These are phyloP conservation scores for Ascochyta fabae DNA, from an alignment of 2,329 filamentous ascomycete genomes.

Conservation along the genomic window DNA sequence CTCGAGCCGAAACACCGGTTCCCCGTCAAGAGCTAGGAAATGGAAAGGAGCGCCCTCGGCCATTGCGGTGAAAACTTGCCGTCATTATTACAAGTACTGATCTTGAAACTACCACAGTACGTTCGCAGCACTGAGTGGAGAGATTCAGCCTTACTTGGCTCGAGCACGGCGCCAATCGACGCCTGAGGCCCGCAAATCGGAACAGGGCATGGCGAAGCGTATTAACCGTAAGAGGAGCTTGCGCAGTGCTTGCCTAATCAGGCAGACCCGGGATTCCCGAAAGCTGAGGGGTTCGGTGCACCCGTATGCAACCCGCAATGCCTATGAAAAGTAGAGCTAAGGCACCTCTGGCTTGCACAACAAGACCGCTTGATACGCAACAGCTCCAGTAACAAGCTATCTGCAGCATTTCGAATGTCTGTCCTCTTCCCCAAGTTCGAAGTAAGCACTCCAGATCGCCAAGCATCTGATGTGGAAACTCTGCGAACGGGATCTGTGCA, in stretches of 20 bases:
- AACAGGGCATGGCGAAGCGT: constrained; percentile 10
- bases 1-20: neutral
- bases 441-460: constrained; percentile 36
- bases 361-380: neutral
- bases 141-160: constrained; percentile 18
- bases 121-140: constrained; percentile 6
- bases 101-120: neutral
- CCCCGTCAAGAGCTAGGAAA: neutral
- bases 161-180: constrained; percentile 13
- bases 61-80: constrained; percentile 2
- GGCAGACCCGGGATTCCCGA: constrained; percentile 15
- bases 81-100: neutral
- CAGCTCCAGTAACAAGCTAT: neutral
- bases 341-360: constrained; percentile 12
- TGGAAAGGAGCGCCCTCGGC: neutral
- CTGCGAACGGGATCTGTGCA: constrained; percentile 30
- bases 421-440: neutral
- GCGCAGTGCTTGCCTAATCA: constrained; percentile 23
- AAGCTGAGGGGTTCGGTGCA: constrained; percentile 12
- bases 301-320: constrained; percentile 24
- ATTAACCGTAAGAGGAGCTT: constrained; percentile 13
- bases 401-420: constrained; percentile 1
- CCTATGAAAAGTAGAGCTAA: constrained; percentile 2
- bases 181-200: constrained; percentile 12
- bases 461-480: constrained; percentile 24